Conservation (phyloP, 805 yeast species). For the Tetrapisispora iriomotensis region DNA sequence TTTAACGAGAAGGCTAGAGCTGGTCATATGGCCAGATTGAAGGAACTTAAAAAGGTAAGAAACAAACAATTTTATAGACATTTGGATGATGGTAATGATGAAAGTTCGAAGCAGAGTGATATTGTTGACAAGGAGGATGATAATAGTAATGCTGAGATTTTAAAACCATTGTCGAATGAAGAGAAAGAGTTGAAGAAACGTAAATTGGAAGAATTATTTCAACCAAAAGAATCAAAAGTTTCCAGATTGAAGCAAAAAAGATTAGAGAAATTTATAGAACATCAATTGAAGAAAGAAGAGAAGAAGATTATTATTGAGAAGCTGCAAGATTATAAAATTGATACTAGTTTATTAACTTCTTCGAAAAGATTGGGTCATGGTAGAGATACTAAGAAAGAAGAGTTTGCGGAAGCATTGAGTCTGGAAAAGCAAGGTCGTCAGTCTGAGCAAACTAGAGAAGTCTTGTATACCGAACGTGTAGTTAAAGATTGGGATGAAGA, state of each 20-base stretch:
- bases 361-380: conserved; percentile 75
- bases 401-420: conserved; percentile 63
- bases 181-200: conserved; percentile 61
- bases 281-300: conserved; percentile 82
- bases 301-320: conserved; percentile 68
- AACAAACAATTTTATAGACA: conserved; percentile 58
- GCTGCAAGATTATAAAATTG: conserved; percentile 52
- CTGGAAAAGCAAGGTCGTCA: conserved; percentile 63
- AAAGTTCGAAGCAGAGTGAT: conserved; percentile 8
- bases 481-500: conserved; percentile 51
- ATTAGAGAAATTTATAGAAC: conserved; percentile 85
- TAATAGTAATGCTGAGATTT: conserved; percentile 51
- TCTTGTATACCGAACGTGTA: conserved; percentile 61
- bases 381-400: conserved; percentile 54
- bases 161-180: conserved; percentile 51
- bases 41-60: conserved; percentile 54
- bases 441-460: conserved; percentile 47
- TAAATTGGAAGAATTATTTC: conserved; percentile 47
- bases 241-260: conserved; percentile 68
- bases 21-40: conserved; percentile 74
- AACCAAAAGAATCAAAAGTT: conserved; percentile 57
- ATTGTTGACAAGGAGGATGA: conserved; percentile 10
- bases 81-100: conserved; percentile 31
- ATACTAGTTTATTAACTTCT: conserved; percentile 58
- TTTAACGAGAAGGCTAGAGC: conserved; percentile 80